These are phyloP conservation scores for Suillus brevipes DNA, from an alignment of 768 basidiomycete species.

Conservation along the genomic window DNA sequence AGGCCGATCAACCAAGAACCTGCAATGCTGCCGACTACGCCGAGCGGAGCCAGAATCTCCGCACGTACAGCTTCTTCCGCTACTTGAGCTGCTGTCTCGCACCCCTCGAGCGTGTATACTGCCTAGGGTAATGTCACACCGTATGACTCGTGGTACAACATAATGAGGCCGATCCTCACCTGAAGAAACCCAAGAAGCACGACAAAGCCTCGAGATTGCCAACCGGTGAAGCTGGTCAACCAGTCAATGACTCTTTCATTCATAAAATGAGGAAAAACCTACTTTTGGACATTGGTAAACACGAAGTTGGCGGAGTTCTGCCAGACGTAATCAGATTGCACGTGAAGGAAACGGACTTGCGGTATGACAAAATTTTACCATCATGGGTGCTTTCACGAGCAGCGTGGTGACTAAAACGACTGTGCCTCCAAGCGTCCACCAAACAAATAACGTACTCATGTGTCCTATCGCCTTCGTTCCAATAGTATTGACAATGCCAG, in stretches of 20 bases:
- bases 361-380: conserved; percentile 32
- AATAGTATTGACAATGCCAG: conserved; percentile 54
- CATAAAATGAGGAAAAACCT: conserved; percentile 7
- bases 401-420: conserved; percentile 56
- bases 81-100: conserved; percentile 64
- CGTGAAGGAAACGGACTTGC: not conserved
- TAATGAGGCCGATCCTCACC: conserved; percentile 16
- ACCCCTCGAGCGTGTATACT: conserved; percentile 61
- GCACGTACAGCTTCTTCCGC: conserved; percentile 60
- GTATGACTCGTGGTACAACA: not conserved
- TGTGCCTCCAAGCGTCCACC: conserved; percentile 64
- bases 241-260: not conserved
- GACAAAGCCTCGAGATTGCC: conserved; percentile 53
- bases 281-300: conserved; percentile 60
- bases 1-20: conserved; percentile 60
- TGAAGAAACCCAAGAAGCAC: conserved; percentile 59
- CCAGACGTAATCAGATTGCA: conserved; percentile 1
- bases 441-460: conserved; percentile 56
- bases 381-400: conserved; percentile 55
- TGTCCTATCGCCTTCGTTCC: conserved; percentile 58
- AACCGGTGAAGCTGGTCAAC: conserved; percentile 51
- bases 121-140: conserved; percentile 31
- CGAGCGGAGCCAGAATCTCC: conserved; percentile 56
- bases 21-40: conserved; percentile 54
- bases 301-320: conserved; percentile 55